These are phyloP conservation scores for Botryotinia globosa DNA, from an alignment of 2,329 filamentous ascomycete species.

Conservation along the genomic window DNA sequence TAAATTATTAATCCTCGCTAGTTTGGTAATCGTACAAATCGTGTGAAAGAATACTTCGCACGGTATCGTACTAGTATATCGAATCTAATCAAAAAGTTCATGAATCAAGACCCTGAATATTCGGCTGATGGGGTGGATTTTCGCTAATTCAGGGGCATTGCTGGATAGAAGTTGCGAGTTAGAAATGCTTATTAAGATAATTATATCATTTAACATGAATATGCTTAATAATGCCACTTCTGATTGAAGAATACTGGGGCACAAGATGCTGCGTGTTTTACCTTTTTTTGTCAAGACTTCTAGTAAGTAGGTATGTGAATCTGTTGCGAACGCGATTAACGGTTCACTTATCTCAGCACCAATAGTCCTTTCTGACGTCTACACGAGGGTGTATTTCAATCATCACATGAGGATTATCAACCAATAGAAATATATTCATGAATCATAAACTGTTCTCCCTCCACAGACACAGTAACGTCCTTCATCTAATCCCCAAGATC, in stretches of 20 bases:
- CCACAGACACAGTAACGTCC: background rate
- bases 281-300: background rate
- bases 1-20: no score
- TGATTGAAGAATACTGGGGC: background rate
- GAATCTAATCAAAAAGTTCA: background rate
- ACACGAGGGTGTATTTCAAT: background rate
- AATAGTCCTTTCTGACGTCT: background rate
- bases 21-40: fast-evolving
- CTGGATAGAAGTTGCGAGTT: background rate
- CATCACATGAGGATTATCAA: background rate
- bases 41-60: no score
- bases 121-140: background rate
- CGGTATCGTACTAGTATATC: background rate
- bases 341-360: background rate
- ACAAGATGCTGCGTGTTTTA: background rate
- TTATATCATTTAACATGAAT: background rate
- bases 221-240: background rate
- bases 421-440: background rate
- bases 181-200: background rate
- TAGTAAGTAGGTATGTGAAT: background rate
- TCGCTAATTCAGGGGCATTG: background rate
- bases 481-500: background rate
- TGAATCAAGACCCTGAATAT: background rate
- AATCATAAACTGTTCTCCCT: background rate
- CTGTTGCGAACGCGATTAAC: background rate